A percentile compares a stretch with the other conserved stretches of the same genome.
These are phyloP conservation scores for Xanthoparmelia taractica DNA, from an alignment of 495 filamentous ascomycete species.

Conservation along the genomic window DNA sequence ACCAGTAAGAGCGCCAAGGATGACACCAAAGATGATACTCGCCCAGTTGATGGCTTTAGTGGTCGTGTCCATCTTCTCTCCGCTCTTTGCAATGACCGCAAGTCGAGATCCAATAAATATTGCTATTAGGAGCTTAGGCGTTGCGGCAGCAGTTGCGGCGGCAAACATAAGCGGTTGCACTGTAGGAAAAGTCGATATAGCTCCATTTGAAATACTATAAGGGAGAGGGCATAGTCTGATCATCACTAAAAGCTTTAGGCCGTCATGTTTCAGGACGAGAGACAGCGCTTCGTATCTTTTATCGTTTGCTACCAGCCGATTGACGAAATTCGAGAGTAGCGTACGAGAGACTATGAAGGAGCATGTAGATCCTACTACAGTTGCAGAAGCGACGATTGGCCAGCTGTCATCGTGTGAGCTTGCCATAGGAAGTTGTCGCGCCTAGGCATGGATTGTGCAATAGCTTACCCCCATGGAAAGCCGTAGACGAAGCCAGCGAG, in stretches of 20 bases:
- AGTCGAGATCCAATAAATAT: slow-evolving; percentile 82
- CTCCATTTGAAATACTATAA: slow-evolving; percentile 92
- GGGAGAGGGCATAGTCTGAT: slow-evolving; percentile 88
- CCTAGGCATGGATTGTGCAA: not conserved
- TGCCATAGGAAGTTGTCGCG: not conserved
- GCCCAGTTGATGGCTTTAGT: slow-evolving; percentile 66
- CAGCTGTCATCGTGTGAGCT: slow-evolving; percentile 43
- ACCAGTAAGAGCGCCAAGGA: slow-evolving; percentile 68
- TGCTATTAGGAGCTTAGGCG: slow-evolving; percentile 83
- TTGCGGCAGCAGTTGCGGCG: slow-evolving; percentile 66
- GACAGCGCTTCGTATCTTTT: slow-evolving; percentile 65
- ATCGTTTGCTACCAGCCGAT: slow-evolving; percentile 71
- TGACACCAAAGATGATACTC: slow-evolving; percentile 63
- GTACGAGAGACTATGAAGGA: slow-evolving; percentile 75
- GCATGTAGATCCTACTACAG: slow-evolving; percentile 64
- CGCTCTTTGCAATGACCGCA: slow-evolving; percentile 57
- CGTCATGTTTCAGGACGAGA: slow-evolving; percentile 68
- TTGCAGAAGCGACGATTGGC: slow-evolving; percentile 74
- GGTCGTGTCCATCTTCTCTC: slow-evolving; percentile 46
- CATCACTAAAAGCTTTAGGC: slow-evolving; percentile 81
- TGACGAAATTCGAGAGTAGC: slow-evolving; percentile 67
- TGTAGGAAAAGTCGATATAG: slow-evolving; percentile 85
- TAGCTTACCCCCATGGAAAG: slow-evolving; percentile 66
- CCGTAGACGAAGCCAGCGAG: slow-evolving; percentile 91
- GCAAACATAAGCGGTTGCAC: slow-evolving; percentile 69